Conservation (phyloP, 352 stramenopile genomes). For the Phytopythium helicoides region DNA sequence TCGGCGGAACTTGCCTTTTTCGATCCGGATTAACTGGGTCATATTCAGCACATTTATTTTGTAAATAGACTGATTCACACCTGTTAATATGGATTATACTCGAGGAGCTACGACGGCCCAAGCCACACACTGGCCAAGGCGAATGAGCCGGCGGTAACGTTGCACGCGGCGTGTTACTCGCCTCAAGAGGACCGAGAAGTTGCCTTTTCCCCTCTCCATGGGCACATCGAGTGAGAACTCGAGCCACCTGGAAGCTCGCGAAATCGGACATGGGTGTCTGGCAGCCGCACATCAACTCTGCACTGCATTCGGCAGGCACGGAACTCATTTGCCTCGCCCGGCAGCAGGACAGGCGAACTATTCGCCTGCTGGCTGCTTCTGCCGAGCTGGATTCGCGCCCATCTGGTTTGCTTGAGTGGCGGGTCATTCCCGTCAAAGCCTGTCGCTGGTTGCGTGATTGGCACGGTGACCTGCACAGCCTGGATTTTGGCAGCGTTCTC, state of each 20-base stretch:
- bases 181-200: conserved; percentile 5
- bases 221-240: too few species aligned
- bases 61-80: not conserved
- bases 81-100: not conserved
- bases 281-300: conserved; percentile 7
- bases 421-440: not conserved
- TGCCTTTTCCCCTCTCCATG: not conserved
- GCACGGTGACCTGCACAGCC: not conserved
- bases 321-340: too few species aligned
- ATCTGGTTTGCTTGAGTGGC: conserved; percentile 3
- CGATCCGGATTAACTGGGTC: not conserved
- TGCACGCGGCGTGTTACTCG: conserved; percentile 2
- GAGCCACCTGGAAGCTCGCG: not conserved
- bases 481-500: too few species aligned
- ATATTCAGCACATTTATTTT: not conserved
- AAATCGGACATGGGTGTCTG: not conserved
- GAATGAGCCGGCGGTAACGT: conserved; percentile 8
- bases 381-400: too few species aligned
- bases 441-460: not conserved
- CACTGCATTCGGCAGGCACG: not conserved
- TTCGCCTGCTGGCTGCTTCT: too few species aligned
- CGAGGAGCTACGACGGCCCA: not conserved
- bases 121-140: conserved; percentile 2
- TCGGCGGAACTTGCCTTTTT: not conserved
- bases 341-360: not conserved